Base-by-base conservation (phyloP, 2,329 filamentous ascomycete species). In the Sporothrix dimorphospora region DNA sequence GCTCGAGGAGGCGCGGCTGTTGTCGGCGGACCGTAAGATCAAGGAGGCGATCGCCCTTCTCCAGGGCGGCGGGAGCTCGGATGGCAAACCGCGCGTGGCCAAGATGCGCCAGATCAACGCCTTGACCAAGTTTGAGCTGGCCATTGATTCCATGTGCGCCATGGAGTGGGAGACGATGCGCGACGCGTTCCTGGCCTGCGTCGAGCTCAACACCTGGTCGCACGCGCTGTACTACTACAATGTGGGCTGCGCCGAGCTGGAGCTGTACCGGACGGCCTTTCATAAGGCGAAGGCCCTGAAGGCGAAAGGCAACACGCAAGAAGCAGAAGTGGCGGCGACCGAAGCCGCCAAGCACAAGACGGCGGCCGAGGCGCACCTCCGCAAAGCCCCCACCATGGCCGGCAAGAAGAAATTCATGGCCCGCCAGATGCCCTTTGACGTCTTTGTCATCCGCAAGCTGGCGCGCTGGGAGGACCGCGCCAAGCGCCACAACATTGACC, bases 341-440 rank as follows among this genome's bases (percentile, higher is more conserved):
- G 65, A 73, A 47, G 89, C 90, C 0, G 81, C 82, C 11, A 79
- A 82, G 57, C 86, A 91, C 75, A 92, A 91, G 76, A 81, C 83
- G 71, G 86, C 87, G 73, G 92, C 94, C 0, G 89, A 91, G 68
- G 87, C 92, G 71, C 87, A 91, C 67, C 85, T 98, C 75, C 86
- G 88, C 53, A 92, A 90, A 77, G 92, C 91, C 0, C 91, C 92
- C 0, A 85, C 88, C 0, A 86, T 93, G 67, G 91, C 92, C 0
- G 94, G 94, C 51, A 94, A 92, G 82, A 97, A 97, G 82, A 90
- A 89, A 53, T 93, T 99, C 80, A 93, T 98, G 91, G 92, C 93
- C 0, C 89, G 91, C 27, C 93, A 97, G 77, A 85, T 98, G 12
- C 96, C 96, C 0, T 94, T 99, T 75, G 96, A 99, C 79, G 84